These are phyloP conservation scores for Simmondsia chinensis DNA, from an alignment of 148 eudicot genomes.

Conservation along the genomic window DNA sequence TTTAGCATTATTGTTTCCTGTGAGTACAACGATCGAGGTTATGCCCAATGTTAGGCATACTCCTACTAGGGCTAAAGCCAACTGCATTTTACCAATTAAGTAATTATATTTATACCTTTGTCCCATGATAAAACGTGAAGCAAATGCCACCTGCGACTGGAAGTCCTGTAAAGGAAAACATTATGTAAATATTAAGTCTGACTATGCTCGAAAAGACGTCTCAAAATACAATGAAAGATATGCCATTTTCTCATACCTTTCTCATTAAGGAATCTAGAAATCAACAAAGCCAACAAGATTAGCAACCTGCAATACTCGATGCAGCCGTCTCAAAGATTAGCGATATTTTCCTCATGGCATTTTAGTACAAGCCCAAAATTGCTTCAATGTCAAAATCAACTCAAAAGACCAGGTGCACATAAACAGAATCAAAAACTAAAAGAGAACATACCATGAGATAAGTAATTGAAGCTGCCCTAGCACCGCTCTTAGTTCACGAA, in stretches of 20 bases:
- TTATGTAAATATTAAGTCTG: conserved; percentile 3
- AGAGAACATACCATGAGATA: conserved; percentile 71
- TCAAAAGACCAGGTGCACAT: no score
- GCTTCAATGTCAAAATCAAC: no score
- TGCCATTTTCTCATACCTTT: conserved; percentile 28
- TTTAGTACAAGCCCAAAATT: no score
- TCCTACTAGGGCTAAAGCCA: neutral
- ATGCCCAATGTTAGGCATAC: no score
- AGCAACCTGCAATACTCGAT: conserved; percentile 88
- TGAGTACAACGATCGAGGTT: no score
- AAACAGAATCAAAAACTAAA: no score
- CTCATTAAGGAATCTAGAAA: conserved; percentile 47
- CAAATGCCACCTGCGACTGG: conserved; percentile 61
- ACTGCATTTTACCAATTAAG: neutral
- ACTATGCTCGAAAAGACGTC: conserved; percentile 1
- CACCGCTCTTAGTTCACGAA: conserved; percentile 66
- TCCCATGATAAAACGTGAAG: conserved; percentile 74
- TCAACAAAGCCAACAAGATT: conserved; percentile 91
- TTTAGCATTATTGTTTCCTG: no score
- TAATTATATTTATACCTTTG: no score
- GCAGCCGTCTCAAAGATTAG: no score
- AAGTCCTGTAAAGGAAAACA: conserved; percentile 38
- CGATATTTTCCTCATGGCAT: no score
- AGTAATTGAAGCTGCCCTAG: conserved; percentile 86
- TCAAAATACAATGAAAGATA: neutral